These are phyloP conservation scores for Termitomyces eurrhizus DNA, from an alignment of 768 basidiomycete species.

Conservation along the genomic window DNA sequence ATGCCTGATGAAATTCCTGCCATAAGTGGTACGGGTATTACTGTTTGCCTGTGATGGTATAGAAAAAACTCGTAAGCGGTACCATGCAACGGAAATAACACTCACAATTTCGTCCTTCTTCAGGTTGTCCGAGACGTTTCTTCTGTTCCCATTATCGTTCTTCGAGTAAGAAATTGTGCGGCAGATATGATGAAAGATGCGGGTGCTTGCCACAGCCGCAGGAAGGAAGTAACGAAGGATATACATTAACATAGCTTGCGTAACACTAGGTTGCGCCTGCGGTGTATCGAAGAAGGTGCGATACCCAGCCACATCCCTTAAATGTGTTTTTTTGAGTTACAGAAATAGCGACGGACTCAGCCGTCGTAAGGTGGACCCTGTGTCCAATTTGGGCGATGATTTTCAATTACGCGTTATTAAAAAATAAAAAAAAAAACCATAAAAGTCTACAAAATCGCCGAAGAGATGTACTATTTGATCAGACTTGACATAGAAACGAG, in stretches of 20 bases:
- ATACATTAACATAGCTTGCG: not conserved
- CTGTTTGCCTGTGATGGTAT: not conserved
- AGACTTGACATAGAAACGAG: no score
- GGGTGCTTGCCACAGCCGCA: not conserved
- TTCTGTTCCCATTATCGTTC: not conserved
- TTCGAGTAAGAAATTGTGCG: not conserved
- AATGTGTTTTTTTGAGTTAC: not conserved
- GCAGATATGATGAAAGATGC: not conserved
- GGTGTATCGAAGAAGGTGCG: not conserved
- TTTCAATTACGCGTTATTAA: not conserved
- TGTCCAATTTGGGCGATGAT: not conserved
- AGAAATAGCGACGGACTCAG: not conserved
- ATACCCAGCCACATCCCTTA: not conserved
- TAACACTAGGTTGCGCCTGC: not conserved
- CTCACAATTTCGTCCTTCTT: not conserved
- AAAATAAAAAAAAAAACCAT: no score
- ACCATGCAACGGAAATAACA: not conserved
- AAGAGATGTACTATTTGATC: no score
- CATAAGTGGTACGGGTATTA: not conserved
- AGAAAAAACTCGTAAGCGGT: not conserved
- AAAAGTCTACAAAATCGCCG: no score
- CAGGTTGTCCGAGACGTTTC: not conserved
- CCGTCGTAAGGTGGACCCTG: no score
- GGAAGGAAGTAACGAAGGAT: not conserved
- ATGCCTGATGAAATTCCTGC: not conserved